Percentiles rank a stretch among this genome's conserved stretches.
Evolutionary conservation across 2,329 filamentous ascomycete species (phyloP).

Genomic region (Fusarium caatingaense): DNA sequence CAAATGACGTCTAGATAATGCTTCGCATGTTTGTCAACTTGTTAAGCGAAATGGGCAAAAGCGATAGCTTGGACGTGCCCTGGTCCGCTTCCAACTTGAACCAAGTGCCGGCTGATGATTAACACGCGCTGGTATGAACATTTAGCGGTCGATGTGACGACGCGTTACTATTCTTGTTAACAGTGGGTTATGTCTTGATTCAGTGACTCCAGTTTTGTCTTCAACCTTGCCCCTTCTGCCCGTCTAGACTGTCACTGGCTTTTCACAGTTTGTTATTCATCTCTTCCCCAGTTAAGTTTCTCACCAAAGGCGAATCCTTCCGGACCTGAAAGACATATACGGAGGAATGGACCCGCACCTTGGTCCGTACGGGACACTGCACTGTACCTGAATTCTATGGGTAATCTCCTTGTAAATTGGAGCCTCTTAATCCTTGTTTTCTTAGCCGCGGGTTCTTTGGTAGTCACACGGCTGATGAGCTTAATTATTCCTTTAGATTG

Average conservation of each 20-base stretch:
- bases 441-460: conserved; percentile 15
- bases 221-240: conserved; percentile 16
- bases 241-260: conserved; percentile 11
- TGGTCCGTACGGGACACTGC: not conserved
- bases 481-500: conserved; percentile 32
- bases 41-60: conserved; percentile 16
- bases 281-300: not conserved
- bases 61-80: conserved; percentile 11
- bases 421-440: conserved; percentile 9
- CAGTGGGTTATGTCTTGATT: conserved; percentile 19
- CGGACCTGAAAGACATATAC: conserved; percentile 6
- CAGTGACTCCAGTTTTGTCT: not conserved
- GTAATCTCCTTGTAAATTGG: conserved; percentile 40
- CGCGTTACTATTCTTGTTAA: conserved; percentile 23
- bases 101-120: conserved; percentile 5
- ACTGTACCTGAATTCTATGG: conserved; percentile 6
- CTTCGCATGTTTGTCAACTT: conserved; percentile 1
- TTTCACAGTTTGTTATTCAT: not conserved
- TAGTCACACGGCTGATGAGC: conserved; percentile 33
- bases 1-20: conserved; percentile 15
- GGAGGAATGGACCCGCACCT: not conserved
- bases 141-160: conserved; percentile 27
- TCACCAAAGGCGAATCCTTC: not conserved
- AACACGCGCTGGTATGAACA: conserved; percentile 14
- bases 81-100: not conserved